Base-by-base conservation (phyloP, 345 rosid genomes). In the Rubroshorea leprosula region DNA sequence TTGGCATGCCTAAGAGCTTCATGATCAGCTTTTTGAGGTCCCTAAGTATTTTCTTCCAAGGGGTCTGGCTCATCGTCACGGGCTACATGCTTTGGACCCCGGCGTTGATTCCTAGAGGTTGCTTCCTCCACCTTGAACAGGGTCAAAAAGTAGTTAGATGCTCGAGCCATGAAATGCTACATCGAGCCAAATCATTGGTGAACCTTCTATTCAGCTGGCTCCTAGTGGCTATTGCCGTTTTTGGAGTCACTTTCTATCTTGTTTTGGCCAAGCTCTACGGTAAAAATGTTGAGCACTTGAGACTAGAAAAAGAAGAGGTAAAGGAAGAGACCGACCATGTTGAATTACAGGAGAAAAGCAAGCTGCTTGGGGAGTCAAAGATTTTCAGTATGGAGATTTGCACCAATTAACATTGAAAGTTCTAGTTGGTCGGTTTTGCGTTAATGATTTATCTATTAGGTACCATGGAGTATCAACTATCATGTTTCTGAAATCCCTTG, bases 81-180 rank as follows among this genome's bases (percentile, higher is more conserved):
- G 95, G 96, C 4, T 79, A 69, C 68, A 72, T 70, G 78, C 77
- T 88, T 1, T 91, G 96, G 95, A 91, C 87, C 9, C 92, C 96
- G 5, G 44, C 60, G 23, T 64, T 84, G 22, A 65, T 81, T 10
- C 75, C 98, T 0, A 85, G 76, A 64, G 92, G 76, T 10, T 88
- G 96, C 63, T 84, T 66, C 67, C 65, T 91, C 54, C 71, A 79
- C 66, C 0, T 2, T 6, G 92, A 91, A 72, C 92, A 83, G 29
- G 92, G 84, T 26, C 87, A 84, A 68, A 25, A 72, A 23, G 85
- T 85, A 64, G 84, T 83, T 22, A 71, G 86, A 41, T 91, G 98
- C 66, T 69, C 74, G 20, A 67, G 57, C 17, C 70, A 64, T 4
- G 77, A 75, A 22, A 78, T 79, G 2, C 74, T 82, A 1, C 81